Conservation (phyloP, 805 yeast species). For the Monosporozyma unispora region DNA sequence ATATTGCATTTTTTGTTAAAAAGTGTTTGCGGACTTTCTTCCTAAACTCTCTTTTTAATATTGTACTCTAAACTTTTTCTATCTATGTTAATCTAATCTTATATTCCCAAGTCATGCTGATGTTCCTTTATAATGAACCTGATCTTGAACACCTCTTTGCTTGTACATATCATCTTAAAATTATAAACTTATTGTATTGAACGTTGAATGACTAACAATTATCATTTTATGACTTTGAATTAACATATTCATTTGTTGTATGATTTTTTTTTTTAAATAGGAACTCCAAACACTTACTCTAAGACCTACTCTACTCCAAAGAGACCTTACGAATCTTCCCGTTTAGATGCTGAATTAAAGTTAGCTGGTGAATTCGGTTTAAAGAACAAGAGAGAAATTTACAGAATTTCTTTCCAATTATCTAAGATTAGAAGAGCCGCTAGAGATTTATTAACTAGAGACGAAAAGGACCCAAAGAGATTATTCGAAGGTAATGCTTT, state of each 20-base stretch:
- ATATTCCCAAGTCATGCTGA: background rate
- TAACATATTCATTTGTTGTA: slow-evolving; percentile 1
- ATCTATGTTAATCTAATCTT: background rate
- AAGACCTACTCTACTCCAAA: slow-evolving; percentile 99
- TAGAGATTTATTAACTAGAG: slow-evolving; percentile 99
- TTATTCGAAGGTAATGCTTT: slow-evolving; percentile 99
- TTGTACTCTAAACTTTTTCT: background rate
- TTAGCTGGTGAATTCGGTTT: slow-evolving; percentile 99
- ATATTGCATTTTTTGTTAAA: background rate
- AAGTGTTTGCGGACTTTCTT: background rate
- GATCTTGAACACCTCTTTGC: background rate
- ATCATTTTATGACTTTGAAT: background rate
- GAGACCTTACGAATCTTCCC: slow-evolving; percentile 98
- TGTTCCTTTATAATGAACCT: background rate
- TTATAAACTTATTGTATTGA: background rate
- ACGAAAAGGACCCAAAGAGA: slow-evolving; percentile 99
- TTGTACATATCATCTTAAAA: background rate
- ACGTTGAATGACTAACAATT: slow-evolving; percentile 3
- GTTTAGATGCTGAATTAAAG: slow-evolving; percentile 98
- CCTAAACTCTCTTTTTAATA: background rate
- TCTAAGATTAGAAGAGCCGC: slow-evolving; percentile 99
- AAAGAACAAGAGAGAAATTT: slow-evolving; percentile 99
- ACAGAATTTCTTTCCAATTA: slow-evolving; percentile 98
- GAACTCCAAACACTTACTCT: slow-evolving; percentile 99
- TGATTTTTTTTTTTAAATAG: slow-evolving; percentile 32